phyloP scores from a whole-genome alignment of 306 rosid species.

The Castanopsis chinensis region DNA sequence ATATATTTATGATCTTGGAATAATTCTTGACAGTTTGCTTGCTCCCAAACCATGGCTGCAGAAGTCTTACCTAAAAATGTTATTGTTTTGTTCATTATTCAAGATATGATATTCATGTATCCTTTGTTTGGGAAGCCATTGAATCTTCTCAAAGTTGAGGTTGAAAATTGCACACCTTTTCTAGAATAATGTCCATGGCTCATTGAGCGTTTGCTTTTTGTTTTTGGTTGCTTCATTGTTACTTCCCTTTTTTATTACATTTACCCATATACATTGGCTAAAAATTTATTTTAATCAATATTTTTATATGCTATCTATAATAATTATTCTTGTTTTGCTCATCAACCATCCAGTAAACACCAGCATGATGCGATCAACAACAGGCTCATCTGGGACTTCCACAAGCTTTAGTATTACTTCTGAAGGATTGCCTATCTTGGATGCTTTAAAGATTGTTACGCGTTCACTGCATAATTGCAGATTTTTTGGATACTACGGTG shows the following conservation, averaged over 20 bases:
- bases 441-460: conserved; percentile 64
- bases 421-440: conserved; percentile 77
- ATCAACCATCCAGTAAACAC: conserved; percentile 57
- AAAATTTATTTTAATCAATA: not conserved
- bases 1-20: not conserved
- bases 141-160: not conserved
- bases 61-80: not conserved
- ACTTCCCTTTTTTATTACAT: not conserved
- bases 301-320: conserved; percentile 24
- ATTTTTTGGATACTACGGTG: conserved; percentile 88
- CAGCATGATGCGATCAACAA: conserved; percentile 43
- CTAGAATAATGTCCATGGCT: no score
- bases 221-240: not conserved
- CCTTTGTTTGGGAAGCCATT: not conserved
- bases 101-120: not conserved
- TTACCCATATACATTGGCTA: not conserved
- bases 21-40: not conserved
- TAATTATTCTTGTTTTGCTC: conserved; percentile 21
- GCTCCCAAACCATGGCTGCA: not conserved
- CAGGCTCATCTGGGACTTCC: conserved; percentile 62
- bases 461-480: conserved; percentile 89
- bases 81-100: not conserved
- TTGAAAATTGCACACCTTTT: not conserved
- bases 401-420: conserved; percentile 56
- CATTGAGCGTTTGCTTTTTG: not conserved